phyloP scores from a whole-genome alignment of 345 rosid species.

The Murraya paniculata region DNA sequence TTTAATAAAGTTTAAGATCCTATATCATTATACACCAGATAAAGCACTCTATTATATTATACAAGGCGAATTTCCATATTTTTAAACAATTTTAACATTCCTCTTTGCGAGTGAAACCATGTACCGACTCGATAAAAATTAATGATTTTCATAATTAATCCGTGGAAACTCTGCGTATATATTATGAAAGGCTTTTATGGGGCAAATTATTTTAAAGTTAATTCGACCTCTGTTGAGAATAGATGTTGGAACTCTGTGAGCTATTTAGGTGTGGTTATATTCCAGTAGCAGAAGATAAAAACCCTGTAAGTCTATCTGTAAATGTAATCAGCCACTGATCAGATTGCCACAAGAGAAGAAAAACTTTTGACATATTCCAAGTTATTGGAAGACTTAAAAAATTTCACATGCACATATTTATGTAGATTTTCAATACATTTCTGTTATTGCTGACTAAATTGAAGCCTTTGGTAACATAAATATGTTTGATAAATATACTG shows the following conservation, averaged over 20 bases:
- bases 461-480: neutral
- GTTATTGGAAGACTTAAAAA: neutral
- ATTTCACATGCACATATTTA: neutral
- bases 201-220: too few relatives aligned
- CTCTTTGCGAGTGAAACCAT: neutral
- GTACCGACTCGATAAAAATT: neutral
- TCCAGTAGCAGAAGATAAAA: too few relatives aligned
- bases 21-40: accelerated
- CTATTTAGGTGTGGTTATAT: too few relatives aligned
- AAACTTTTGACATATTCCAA: neutral
- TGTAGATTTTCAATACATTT: neutral
- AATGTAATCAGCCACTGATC: neutral
- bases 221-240: too few relatives aligned
- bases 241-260: too few relatives aligned
- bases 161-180: too few relatives aligned
- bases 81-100: neutral
- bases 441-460: neutral
- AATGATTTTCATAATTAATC: too few relatives aligned
- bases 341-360: neutral
- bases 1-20: too few relatives aligned
- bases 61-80: too few relatives aligned
- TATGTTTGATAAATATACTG: neutral
- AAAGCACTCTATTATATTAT: too few relatives aligned
- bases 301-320: neutral
- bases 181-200: too few relatives aligned